Evolutionary conservation across 441 rosid genomes (phyloP).

Genomic region (Syzygium syzygioides): DNA sequence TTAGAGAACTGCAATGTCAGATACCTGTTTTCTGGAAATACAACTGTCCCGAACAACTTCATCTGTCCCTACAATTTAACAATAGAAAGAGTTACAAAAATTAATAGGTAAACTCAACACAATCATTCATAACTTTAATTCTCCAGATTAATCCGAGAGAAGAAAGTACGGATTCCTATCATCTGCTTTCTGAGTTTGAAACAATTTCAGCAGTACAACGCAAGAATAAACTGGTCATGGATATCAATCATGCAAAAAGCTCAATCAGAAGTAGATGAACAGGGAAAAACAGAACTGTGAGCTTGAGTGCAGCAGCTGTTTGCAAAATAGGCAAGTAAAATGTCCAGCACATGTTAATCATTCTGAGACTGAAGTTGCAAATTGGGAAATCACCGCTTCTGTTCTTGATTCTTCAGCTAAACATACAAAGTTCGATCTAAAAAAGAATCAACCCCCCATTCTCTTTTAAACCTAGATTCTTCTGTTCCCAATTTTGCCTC

Average conservation of each 20-base stretch:
- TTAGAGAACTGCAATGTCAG: conserved; percentile 76
- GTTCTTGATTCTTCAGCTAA: neutral
- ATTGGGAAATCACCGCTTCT: neutral
- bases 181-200: neutral
- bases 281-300: neutral
- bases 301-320: neutral
- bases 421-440: neutral
- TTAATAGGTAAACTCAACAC: neutral
- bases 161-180: neutral
- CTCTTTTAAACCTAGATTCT: neutral
- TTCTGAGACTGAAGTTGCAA: neutral
- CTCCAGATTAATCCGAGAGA: neutral
- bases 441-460: neutral
- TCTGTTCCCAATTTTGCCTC: neutral
- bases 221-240: neutral
- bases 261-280: neutral
- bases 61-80: conserved; percentile 53
- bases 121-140: neutral
- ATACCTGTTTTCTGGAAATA: conserved; percentile 70
- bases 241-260: neutral
- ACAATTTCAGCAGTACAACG: neutral
- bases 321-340: neutral
- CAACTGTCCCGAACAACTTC: conserved; percentile 84
- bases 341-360: neutral
- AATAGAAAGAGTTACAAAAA: neutral